Percentiles rank a stretch among this genome's conserved stretches.
Evolutionary conservation across 2,329 filamentous ascomycete species (phyloP).

Genomic region (Aspergillus fumigatus): DNA sequence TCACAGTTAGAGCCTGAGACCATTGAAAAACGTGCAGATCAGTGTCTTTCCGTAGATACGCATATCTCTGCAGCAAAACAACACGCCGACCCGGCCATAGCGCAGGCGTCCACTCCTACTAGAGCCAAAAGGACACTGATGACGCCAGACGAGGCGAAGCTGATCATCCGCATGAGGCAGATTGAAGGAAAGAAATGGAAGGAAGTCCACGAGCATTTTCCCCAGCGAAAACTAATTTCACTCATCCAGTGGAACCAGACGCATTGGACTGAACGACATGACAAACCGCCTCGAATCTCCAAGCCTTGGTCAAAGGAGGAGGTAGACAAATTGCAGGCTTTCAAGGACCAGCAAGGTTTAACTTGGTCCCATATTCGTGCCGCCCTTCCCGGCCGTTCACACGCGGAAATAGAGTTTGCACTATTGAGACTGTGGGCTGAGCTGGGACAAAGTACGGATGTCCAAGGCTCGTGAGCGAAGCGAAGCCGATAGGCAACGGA

Average conservation of each 20-base stretch:
- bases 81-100: background rate
- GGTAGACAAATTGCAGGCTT: conserved; percentile 17
- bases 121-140: conserved; percentile 17
- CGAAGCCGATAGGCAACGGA: background rate
- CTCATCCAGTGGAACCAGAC: conserved; percentile 23
- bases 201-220: conserved; percentile 26
- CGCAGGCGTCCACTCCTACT: conserved; percentile 14
- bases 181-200: conserved; percentile 25
- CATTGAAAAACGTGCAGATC: background rate
- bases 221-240: conserved; percentile 17
- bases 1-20: background rate
- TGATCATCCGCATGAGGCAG: conserved; percentile 28
- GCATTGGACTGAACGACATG: conserved; percentile 27
- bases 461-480: background rate
- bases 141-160: conserved; percentile 29
- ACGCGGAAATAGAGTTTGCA: conserved; percentile 31
- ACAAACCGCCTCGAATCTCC: conserved; percentile 22
- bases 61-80: background rate
- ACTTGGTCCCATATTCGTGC: conserved; percentile 26
- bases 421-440: conserved; percentile 29
- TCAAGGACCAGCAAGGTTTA: conserved; percentile 26
- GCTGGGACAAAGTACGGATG: conserved; percentile 6
- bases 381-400: conserved; percentile 25
- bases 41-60: conserved; percentile 1
- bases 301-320: conserved; percentile 28